Percentiles rank a stretch among this genome's conserved stretches.
Evolutionary conservation across 441 rosid genomes (phyloP).

Genomic region (Euphorbia schlechtendalii): DNA sequence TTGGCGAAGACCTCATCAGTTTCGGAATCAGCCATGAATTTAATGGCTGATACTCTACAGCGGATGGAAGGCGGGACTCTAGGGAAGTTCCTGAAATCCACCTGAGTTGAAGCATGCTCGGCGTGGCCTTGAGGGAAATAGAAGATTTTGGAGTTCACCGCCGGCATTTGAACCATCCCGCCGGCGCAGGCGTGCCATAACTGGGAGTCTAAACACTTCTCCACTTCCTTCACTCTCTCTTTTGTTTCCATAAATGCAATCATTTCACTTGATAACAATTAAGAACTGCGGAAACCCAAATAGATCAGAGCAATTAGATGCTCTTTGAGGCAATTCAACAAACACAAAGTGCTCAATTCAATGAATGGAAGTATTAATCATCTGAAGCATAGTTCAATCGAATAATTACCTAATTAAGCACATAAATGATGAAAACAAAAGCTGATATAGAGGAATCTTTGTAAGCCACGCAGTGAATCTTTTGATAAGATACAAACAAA

Average conservation of each 20-base stretch:
- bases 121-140: slow-evolving; percentile 97
- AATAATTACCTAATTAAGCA: slow-evolving; percentile 9
- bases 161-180: slow-evolving; percentile 89
- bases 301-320: slow-evolving; percentile 10
- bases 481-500: slow-evolving; percentile 9
- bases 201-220: slow-evolving; percentile 72
- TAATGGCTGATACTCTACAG: slow-evolving; percentile 55
- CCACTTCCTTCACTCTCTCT: slow-evolving; percentile 40
- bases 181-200: slow-evolving; percentile 99
- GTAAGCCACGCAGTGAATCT: background rate
- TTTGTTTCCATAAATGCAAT: slow-evolving; percentile 36
- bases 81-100: slow-evolving; percentile 47
- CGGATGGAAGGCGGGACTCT: slow-evolving; percentile 43
- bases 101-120: slow-evolving; percentile 57
- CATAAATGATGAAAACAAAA: background rate
- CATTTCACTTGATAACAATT: slow-evolving; percentile 15
- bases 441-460: slow-evolving; percentile 6
- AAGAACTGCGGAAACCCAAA: background rate
- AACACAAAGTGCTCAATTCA: background rate
- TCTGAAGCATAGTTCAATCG: background rate
- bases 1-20: slow-evolving; percentile 89
- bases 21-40: slow-evolving; percentile 76
- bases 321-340: background rate
- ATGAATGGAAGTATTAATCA: background rate
- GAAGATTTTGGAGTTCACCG: slow-evolving; percentile 61